Percentiles rank a stretch among this genome's conserved stretches.
These are phyloP conservation scores for Myxozyma neotropica DNA, from an alignment of 805 yeast genomes.

Conservation along the genomic window DNA sequence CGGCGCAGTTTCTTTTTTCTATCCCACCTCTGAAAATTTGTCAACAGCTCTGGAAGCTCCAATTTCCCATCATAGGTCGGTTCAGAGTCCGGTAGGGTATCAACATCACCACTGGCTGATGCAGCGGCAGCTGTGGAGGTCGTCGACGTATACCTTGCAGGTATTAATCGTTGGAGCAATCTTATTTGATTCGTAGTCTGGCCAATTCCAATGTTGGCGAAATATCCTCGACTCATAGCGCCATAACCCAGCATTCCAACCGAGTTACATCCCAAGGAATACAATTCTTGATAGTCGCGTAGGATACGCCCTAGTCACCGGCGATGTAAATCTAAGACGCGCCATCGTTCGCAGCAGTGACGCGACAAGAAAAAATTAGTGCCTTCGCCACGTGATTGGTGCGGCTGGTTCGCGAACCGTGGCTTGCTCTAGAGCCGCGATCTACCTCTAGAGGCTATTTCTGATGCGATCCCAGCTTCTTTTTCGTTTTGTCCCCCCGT, in stretches of 20 bases:
- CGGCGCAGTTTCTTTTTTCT: not conserved
- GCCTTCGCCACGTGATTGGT: not conserved
- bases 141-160: not conserved
- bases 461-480: not conserved
- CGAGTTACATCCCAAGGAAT: not conserved
- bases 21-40: slow-evolving; percentile 2
- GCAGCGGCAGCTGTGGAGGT: not conserved
- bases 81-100: too few species aligned
- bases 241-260: not conserved
- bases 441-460: not conserved
- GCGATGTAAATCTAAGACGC: too few species aligned
- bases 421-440: too few species aligned
- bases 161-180: too few species aligned
- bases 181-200: not conserved
- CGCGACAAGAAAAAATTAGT: not conserved
- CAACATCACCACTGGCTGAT: too few species aligned
- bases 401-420: not conserved
- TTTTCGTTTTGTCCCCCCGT: not conserved
- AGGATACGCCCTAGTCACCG: too few species aligned
- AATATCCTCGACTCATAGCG: not conserved
- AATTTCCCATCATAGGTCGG: too few species aligned
- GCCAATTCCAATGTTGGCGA: not conserved
- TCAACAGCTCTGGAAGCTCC: slow-evolving; percentile 2
- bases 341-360: not conserved
- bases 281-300: too few species aligned